A percentile compares a stretch with the other conserved stretches of the same genome.
These are phyloP conservation scores for Infundibulicybe gibba DNA, from an alignment of 768 basidiomycete species.

Conservation along the genomic window DNA sequence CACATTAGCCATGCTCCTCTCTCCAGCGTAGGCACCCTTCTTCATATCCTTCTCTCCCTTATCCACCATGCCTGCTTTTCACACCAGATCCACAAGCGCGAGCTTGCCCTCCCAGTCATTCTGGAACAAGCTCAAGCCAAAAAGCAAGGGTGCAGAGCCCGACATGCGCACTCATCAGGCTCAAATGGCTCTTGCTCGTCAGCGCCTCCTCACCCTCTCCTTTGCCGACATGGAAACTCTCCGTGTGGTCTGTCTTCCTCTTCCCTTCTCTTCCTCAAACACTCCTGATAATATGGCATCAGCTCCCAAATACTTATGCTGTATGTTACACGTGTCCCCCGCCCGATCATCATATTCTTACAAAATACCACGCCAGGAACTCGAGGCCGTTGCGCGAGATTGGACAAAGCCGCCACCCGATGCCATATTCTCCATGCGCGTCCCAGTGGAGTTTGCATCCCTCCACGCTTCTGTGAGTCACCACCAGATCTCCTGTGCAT, in stretches of 20 bases:
- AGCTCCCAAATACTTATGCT: slow-evolving; percentile 68
- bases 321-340: slow-evolving; percentile 37
- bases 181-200: slow-evolving; percentile 68
- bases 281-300: slow-evolving; percentile 6
- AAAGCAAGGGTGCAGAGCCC: slow-evolving; percentile 50
- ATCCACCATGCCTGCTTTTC: slow-evolving; percentile 28
- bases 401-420: slow-evolving; percentile 88
- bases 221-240: slow-evolving; percentile 88
- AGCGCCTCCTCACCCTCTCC: slow-evolving; percentile 76
- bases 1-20: slow-evolving; percentile 51
- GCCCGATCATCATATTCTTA: slow-evolving; percentile 1
- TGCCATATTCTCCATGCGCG: slow-evolving; percentile 68
- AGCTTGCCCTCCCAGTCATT: slow-evolving; percentile 52
- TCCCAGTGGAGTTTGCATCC: slow-evolving; percentile 86
- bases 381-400: slow-evolving; percentile 74
- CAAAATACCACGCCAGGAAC: slow-evolving; percentile 48
- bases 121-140: slow-evolving; percentile 71
- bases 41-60: slow-evolving; percentile 19
- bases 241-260: slow-evolving; percentile 47
- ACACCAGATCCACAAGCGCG: slow-evolving; percentile 60
- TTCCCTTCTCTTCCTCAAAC: slow-evolving; percentile 7
- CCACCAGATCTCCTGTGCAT: too few relatives aligned
- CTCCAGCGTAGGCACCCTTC: slow-evolving; percentile 63
- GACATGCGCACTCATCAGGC: slow-evolving; percentile 52
- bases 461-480: slow-evolving; percentile 72